Conservation (phyloP, 805 yeast genomes). For the Candida glaebosa region DNA sequence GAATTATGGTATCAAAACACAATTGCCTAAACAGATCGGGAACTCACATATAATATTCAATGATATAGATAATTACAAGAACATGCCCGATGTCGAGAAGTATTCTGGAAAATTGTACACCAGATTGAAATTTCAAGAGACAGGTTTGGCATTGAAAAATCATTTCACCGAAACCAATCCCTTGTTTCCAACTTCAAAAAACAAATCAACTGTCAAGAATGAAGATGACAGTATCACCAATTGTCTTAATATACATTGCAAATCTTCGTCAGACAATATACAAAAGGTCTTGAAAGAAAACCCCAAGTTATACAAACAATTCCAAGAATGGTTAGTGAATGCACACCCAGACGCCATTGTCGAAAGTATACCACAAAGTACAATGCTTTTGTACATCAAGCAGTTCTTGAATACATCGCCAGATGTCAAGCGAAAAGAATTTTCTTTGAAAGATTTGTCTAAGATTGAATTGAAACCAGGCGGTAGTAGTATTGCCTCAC, state of each 20-base stretch:
- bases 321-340: constrained; percentile 51
- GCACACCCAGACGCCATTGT: constrained; percentile 41
- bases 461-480: constrained; percentile 14
- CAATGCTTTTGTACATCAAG: constrained; percentile 26
- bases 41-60: constrained; percentile 59
- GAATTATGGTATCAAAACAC: constrained; percentile 73
- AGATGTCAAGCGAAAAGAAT: constrained; percentile 18
- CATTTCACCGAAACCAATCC: constrained; percentile 34
- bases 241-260: constrained; percentile 28
- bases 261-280: constrained; percentile 25
- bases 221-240: constrained; percentile 26
- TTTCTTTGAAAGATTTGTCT: constrained; percentile 20
- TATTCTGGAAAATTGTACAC: constrained; percentile 57
- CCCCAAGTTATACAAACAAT: constrained; percentile 47
- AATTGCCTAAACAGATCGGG: constrained; percentile 61
- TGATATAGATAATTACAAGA: constrained; percentile 63
- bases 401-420: constrained; percentile 26
- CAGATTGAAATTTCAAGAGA: constrained; percentile 64
- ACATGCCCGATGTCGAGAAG: constrained; percentile 70
- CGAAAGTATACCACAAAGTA: constrained; percentile 16
- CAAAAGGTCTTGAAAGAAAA: constrained; percentile 36
- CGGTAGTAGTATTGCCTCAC: constrained; percentile 10
- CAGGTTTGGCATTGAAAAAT: constrained; percentile 49
- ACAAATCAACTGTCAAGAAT: constrained; percentile 16
- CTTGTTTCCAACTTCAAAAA: constrained; percentile 34